Evolutionary conservation across 1,284 basidiomycete genomes (phyloP).

Genomic region (Melampsora medusae): DNA sequence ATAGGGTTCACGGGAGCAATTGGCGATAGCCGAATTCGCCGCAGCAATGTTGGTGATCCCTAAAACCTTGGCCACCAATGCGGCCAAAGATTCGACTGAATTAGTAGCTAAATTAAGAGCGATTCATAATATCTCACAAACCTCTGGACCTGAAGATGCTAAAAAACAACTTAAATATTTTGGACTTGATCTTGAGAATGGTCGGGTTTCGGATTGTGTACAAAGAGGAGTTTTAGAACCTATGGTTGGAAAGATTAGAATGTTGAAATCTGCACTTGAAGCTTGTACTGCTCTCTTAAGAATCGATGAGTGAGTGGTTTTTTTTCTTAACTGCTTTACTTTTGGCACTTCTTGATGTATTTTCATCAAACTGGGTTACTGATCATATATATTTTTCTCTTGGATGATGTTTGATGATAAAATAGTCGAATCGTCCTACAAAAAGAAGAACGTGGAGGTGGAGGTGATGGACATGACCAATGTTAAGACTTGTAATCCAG

Average conservation of each 20-base stretch:
- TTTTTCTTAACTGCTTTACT: slow-evolving; percentile 47
- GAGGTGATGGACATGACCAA: slow-evolving; percentile 41
- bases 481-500: slow-evolving; percentile 9
- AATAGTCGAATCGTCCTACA: slow-evolving; percentile 42
- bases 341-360: background rate
- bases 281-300: slow-evolving; percentile 90
- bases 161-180: slow-evolving; percentile 92
- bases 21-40: slow-evolving; percentile 98
- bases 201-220: slow-evolving; percentile 91
- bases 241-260: slow-evolving; percentile 93
- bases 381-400: background rate
- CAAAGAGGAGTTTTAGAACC: slow-evolving; percentile 91
- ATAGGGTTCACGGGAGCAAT: slow-evolving; percentile 92
- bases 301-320: slow-evolving; percentile 75
- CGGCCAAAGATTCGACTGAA: slow-evolving; percentile 96
- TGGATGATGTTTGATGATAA: slow-evolving; percentile 9
- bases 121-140: slow-evolving; percentile 94
- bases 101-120: slow-evolving; percentile 94
- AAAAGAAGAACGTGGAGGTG: slow-evolving; percentile 42
- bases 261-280: slow-evolving; percentile 92
- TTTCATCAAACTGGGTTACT: background rate
- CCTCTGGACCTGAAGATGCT: slow-evolving; percentile 81
- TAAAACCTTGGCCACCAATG: slow-evolving; percentile 95
- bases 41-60: slow-evolving; percentile 88
- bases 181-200: slow-evolving; percentile 89